Evolutionary conservation across 768 basidiomycete species (phyloP), one percentile per base, ranked within the genome.

Genomic region (Tricholomella constricta): DNA sequence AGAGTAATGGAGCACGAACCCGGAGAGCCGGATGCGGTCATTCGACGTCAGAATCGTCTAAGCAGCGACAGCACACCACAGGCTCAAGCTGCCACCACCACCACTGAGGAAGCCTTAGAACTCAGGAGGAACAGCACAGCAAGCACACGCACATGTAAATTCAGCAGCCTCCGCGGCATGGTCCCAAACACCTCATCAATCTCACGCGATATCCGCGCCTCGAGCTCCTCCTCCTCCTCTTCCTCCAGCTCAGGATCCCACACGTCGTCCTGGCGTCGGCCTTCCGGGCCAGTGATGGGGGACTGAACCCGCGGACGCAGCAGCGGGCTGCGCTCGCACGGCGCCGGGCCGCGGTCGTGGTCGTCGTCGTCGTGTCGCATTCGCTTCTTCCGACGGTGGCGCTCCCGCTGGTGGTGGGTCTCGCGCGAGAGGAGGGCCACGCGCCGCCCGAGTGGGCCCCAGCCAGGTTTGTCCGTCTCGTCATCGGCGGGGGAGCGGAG

Each of bases 51-150:
- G 77, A 74, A 8, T 89, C 88, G 12, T 78, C 73, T 27, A 80
- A 66, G 63, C 82, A 86, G 46, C 77, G 76, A 67, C 86, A 91
- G 60, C 82, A 84, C 9, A 88, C 46, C 17, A 87, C 64, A 4
- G 84, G 81, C 59, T 87, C 82, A 1, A 88, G 46, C 48, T 83
- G 81, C 87, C 86, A 88, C 85, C 85, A 83, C 90, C 91, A 93
- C 89, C 90, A 91, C 90, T 91, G 57, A 14, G 27, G 40, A n/a
- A 11, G 14, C 14, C 8, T n/a, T n/a, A n/a, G n/a, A n/a, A n/a
- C n/a, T n/a, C 37, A 36, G 23, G 17, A 22, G 32, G 20, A 37
- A 37, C 49, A 51, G 45, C 29, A 31, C 27, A 23, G 38, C n/a
- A 75, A 84, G 60, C 68, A 90, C 88, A 76, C 85, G 58, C 68